A percentile compares a stretch with the other conserved stretches of the same genome.
phyloP scores from a whole-genome alignment of 148 eudicot genomes.

The Fagopyrum esculentum region DNA sequence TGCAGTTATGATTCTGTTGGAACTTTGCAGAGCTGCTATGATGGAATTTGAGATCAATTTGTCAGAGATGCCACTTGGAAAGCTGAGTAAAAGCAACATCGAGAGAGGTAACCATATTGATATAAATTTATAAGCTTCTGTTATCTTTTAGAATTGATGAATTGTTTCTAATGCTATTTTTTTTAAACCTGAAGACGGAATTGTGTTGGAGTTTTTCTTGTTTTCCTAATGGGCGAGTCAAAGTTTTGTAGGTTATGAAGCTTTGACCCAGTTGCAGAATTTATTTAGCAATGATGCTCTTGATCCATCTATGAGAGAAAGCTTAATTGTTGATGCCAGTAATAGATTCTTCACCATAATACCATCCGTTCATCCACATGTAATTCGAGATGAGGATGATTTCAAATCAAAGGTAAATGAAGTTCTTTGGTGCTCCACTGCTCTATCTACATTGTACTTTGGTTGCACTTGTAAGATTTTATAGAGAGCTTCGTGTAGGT shows the following conservation, averaged over 20 bases:
- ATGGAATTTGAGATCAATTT: slow-evolving; percentile 95
- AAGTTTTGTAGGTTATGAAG: slow-evolving; percentile 73
- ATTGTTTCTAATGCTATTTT: not conserved
- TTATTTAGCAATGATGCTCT: slow-evolving; percentile 37
- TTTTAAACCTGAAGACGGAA: not conserved
- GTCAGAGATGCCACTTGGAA: slow-evolving; percentile 98
- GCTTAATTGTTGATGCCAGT: slow-evolving; percentile 87
- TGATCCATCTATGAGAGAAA: slow-evolving; percentile 54
- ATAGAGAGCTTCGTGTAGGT: not conserved
- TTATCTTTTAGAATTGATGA: not conserved
- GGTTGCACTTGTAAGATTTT: not conserved
- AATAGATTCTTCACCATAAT: slow-evolving; percentile 92
- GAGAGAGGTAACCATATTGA: slow-evolving; percentile 55
- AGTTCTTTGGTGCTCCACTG: not conserved
- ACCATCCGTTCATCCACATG: slow-evolving; percentile 93
- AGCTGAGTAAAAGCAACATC: slow-evolving; percentile 88
- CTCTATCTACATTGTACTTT: not conserved
- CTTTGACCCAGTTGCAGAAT: slow-evolving; percentile 87
- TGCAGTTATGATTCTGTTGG: slow-evolving; percentile 8
- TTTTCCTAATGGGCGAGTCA: slow-evolving; percentile 10
- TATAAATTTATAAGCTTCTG: not conserved
- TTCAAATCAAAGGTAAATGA: slow-evolving; percentile 77
- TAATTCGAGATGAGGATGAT: slow-evolving; percentile 92
- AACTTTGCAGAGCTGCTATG: slow-evolving; percentile 80
- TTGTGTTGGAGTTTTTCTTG: not conserved